These are phyloP conservation scores for Bjerkandera adusta DNA, from an alignment of 1,284 basidiomycete species.

Conservation along the genomic window DNA sequence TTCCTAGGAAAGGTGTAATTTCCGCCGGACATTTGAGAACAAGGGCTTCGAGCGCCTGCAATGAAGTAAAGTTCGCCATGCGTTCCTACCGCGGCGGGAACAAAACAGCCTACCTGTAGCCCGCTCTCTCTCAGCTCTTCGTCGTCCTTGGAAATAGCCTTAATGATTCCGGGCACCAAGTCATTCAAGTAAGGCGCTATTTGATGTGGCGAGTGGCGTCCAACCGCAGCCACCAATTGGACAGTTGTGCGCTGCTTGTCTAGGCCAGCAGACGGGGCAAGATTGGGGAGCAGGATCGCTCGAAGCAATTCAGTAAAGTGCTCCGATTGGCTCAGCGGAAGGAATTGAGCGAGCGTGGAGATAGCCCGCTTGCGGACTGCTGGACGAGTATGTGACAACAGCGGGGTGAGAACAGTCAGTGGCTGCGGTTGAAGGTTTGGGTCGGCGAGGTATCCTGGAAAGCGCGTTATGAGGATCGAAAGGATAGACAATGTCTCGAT, in stretches of 20 bases:
- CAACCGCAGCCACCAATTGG: constrained; percentile 78
- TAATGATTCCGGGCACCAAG: constrained; percentile 68
- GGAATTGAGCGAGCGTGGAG: constrained; percentile 77
- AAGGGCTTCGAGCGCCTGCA: constrained; percentile 80
- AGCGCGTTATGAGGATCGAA: constrained; percentile 87
- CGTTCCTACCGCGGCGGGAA: too few species aligned
- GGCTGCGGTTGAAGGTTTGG: constrained; percentile 55
- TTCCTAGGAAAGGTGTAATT: constrained; percentile 67
- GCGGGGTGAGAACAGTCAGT: constrained; percentile 69
- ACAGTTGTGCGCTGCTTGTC: constrained; percentile 79
- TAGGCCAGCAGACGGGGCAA: constrained; percentile 46
- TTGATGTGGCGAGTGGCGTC: constrained; percentile 66
- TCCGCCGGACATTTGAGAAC: constrained; percentile 84
- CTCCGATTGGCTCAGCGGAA: constrained; percentile 62
- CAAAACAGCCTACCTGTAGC: constrained; percentile 52
- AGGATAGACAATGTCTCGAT: constrained; percentile 91
- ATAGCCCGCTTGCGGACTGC: constrained; percentile 92
- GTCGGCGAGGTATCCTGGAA: constrained; percentile 70
- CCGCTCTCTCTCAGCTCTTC: constrained; percentile 80
- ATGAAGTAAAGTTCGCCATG: constrained; percentile 10
- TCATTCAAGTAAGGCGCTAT: constrained; percentile 57
- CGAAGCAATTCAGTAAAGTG: constrained; percentile 57
- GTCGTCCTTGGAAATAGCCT: constrained; percentile 67
- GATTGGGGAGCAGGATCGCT: constrained; percentile 59
- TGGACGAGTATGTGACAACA: constrained; percentile 74